Evolutionary conservation across 2,329 filamentous ascomycete species (phyloP).

Genomic region (Ascochyta pisi): DNA sequence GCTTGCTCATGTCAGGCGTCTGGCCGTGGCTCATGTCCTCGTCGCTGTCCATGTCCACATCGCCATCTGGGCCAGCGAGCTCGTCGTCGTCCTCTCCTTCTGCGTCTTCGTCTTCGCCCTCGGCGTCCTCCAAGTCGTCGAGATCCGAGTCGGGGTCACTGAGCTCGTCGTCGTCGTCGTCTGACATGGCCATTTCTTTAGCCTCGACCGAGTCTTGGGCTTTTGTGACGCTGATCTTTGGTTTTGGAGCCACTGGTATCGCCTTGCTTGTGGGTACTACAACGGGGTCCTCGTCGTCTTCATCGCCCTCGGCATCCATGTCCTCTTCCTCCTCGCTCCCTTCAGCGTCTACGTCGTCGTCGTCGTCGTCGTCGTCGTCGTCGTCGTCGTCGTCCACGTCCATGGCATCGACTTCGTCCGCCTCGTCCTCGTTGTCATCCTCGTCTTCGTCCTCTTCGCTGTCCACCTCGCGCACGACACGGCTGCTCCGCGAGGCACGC

Average conservation of each 20-base stretch:
- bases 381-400: conserved; percentile 48
- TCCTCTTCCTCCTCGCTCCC: conserved; percentile 42
- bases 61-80: conserved; percentile 44
- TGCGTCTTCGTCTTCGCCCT: conserved; percentile 54
- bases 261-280: conserved; percentile 38
- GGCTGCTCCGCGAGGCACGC: conserved; percentile 48
- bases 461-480: conserved; percentile 50
- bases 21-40: conserved; percentile 63
- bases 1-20: conserved; percentile 69
- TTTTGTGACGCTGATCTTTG: conserved; percentile 41
- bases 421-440: conserved; percentile 48
- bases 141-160: conserved; percentile 50
- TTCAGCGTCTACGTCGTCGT: conserved; percentile 43
- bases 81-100: conserved; percentile 53
- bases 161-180: conserved; percentile 55
- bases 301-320: conserved; percentile 48
- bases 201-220: conserved; percentile 54
- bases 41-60: conserved; percentile 57
- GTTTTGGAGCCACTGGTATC: conserved; percentile 41
- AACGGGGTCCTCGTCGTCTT: conserved; percentile 48
- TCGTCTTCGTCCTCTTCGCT: conserved; percentile 53
- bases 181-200: conserved; percentile 59
- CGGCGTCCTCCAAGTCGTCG: conserved; percentile 55
- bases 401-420: conserved; percentile 50
- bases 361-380: conserved; percentile 48